Conservation (phyloP, 2,329 filamentous ascomycete genomes). For the Neophaeococcomyces mojaviensis region DNA sequence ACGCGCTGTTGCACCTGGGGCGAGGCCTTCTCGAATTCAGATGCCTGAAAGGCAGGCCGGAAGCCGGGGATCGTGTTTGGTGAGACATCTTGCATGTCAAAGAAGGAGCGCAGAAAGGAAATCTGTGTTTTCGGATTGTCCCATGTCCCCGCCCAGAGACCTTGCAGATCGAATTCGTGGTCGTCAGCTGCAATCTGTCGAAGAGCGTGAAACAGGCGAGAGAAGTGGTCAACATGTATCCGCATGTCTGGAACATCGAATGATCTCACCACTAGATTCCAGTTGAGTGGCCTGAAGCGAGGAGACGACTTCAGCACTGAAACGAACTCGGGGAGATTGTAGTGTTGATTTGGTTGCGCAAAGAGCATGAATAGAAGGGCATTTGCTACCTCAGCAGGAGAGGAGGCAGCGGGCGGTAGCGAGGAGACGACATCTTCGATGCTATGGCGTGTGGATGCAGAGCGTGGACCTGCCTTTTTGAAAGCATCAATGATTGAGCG, state of each 20-base stretch:
- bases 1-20: constrained; percentile 54
- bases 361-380: constrained; percentile 66
- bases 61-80: constrained; percentile 77
- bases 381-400: constrained; percentile 73
- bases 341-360: constrained; percentile 54
- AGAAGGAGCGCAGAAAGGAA: constrained; percentile 85
- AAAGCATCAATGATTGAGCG: constrained; percentile 14
- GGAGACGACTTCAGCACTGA: constrained; percentile 49
- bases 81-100: constrained; percentile 73
- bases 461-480: constrained; percentile 45
- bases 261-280: constrained; percentile 63
- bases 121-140: constrained; percentile 78
- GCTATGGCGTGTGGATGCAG: constrained; percentile 69
- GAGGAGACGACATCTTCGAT: constrained; percentile 51
- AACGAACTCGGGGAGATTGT: constrained; percentile 63
- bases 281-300: constrained; percentile 51
- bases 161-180: constrained; percentile 70
- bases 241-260: constrained; percentile 76
- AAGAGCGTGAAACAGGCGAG: constrained; percentile 71
- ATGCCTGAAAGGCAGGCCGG: constrained; percentile 63
- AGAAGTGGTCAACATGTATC: constrained; percentile 71
- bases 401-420: constrained; percentile 57
- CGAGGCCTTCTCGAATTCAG: constrained; percentile 55
- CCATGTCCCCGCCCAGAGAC: constrained; percentile 85
- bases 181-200: constrained; percentile 60